Base-by-base conservation (phyloP, 495 filamentous ascomycete genomes). In the Lichina pygmaea region DNA sequence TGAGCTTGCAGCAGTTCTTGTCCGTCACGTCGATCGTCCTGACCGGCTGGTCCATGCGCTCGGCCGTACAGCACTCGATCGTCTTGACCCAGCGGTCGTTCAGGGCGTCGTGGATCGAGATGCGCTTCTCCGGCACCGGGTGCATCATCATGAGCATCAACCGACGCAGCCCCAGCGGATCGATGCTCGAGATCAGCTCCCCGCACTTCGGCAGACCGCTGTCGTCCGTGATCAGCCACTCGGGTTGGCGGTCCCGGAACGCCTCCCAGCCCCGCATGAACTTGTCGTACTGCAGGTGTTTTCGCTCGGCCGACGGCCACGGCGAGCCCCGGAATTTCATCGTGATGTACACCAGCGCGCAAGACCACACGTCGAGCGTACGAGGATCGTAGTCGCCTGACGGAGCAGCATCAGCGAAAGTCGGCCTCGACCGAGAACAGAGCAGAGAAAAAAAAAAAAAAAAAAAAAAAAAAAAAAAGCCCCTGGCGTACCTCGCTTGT, bases 91-190 rank as follows among this genome's bases (percentile, higher is more conserved):
- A 78, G 33, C 69, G 60, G 50, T 73, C 69, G 43, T 63, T 66
- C 44, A 79, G 53, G 10, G 72, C 72, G 0, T 75, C 67, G 17
- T 65, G 57, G 43, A 82, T 75, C 30, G 70, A 65, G 46, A 75
- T 68, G 16, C 81, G 74, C 54, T 67, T 70, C 16, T 59, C 59
- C 8, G 80, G 78, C 51, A 78, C 60, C 1, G 79, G 77, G 55
- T 85, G 71, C 43, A 84, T 63, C 80, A 86, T 84, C 51, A 67
- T 69, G n/a, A 81, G 60, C 5, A 86, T 57, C 4, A 86, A 57
- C 6, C 71, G 66, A 45, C 69, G 68, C 41, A 80, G 60, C 8
- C 64, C 63, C 3, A 65, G 62, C 38, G 67, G 66, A 34, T 55
- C 55, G 34, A 74, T 63, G 41, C 63, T 55, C 31, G 50, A 56